A percentile compares a stretch with the other conserved stretches of the same genome.
phyloP scores from a whole-genome alignment of 495 filamentous ascomycete genomes.

The Viridothelium virens region DNA sequence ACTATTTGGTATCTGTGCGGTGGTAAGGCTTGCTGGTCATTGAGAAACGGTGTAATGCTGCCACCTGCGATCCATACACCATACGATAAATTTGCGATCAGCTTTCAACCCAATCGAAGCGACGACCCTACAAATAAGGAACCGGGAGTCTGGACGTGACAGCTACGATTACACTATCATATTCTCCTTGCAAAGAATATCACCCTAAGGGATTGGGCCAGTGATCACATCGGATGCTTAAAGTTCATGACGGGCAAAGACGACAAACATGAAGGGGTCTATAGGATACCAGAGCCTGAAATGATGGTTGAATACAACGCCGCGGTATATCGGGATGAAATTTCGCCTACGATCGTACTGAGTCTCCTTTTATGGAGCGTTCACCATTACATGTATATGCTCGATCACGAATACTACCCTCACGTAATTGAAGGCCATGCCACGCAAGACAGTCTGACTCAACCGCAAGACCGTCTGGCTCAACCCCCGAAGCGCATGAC shows the following conservation, averaged over 20 bases:
- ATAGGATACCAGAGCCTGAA: background rate
- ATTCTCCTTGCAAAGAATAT: background rate
- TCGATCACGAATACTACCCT: background rate
- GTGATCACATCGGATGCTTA: background rate
- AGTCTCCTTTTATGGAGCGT: constrained; percentile 10
- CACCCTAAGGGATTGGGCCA: background rate
- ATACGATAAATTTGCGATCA: background rate
- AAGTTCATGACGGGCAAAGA: background rate
- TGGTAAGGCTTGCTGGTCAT: constrained; percentile 1
- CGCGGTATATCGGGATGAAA: background rate
- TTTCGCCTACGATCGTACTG: background rate
- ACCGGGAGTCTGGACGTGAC: background rate
- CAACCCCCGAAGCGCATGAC: background rate
- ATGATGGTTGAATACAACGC: background rate
- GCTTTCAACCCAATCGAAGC: background rate
- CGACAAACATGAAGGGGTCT: background rate
- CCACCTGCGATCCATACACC: background rate
- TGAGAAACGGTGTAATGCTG: background rate
- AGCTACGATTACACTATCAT: constrained; percentile 6
- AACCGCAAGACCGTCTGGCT: background rate
- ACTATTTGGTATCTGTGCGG: constrained; percentile 7
- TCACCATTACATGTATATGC: constrained; percentile 1
- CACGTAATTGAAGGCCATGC: background rate
- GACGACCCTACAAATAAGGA: background rate
- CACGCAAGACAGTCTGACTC: background rate